phyloP scores from a whole-genome alignment of 2,329 filamentous ascomycete genomes.

The Fusarium sp. region DNA sequence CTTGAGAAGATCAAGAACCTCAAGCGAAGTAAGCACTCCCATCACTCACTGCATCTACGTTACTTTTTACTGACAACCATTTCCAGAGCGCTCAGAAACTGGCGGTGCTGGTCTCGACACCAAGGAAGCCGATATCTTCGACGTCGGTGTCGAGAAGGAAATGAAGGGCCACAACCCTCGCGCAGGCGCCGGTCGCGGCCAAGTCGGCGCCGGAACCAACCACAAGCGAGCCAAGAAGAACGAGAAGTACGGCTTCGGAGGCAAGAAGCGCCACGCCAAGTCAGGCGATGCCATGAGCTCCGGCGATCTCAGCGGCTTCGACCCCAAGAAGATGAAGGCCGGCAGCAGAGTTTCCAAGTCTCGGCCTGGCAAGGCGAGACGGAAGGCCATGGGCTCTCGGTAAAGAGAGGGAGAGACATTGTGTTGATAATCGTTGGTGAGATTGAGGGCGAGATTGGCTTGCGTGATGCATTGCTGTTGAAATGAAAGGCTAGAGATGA shows the following conservation, averaged over 20 bases:
- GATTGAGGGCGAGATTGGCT: neutral
- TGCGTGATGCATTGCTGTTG: conserved; percentile 27
- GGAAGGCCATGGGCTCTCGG: conserved; percentile 54
- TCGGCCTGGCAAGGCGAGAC: conserved; percentile 62
- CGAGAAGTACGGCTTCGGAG: conserved; percentile 92
- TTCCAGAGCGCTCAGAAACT: conserved; percentile 83
- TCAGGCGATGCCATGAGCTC: conserved; percentile 88
- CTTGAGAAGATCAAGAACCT: conserved; percentile 94
- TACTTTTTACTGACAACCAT: conserved; percentile 38
- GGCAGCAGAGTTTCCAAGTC: conserved; percentile 53
- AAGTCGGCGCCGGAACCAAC: conserved; percentile 52
- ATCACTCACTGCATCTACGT: neutral
- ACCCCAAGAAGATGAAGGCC: conserved; percentile 84
- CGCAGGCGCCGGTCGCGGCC: conserved; percentile 52
- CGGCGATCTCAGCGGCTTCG: conserved; percentile 83
- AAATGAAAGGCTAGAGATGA: conserved; percentile 38
- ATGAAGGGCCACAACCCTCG: conserved; percentile 54
- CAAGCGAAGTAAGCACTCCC: conserved; percentile 83
- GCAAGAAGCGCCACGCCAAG: conserved; percentile 92
- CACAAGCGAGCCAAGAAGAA: conserved; percentile 92
- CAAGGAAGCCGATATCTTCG: conserved; percentile 88
- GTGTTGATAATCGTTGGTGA: conserved; percentile 7
- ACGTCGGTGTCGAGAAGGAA: conserved; percentile 83
- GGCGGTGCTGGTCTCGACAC: conserved; percentile 67
- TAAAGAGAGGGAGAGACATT: conserved; percentile 14